phyloP scores from a whole-genome alignment of 164 flowering plant species.

The Annona cherimola region DNA sequence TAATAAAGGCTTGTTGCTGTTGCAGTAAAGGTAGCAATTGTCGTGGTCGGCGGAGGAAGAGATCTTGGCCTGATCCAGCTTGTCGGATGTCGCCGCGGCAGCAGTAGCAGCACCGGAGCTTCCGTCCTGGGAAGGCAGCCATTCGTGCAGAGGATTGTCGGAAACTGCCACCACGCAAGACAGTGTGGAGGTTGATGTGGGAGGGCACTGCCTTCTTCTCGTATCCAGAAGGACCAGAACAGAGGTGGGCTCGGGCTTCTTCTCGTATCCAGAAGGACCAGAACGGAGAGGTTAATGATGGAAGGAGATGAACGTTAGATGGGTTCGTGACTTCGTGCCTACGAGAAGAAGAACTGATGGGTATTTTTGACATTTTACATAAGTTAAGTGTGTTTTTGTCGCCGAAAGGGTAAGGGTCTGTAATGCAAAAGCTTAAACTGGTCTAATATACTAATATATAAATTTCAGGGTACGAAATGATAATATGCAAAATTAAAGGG shows the following conservation, averaged over 20 bases:
- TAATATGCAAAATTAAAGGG: too few species aligned
- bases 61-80: too few species aligned
- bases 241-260: conserved; percentile 75
- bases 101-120: conserved; percentile 11
- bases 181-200: conserved; percentile 71
- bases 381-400: too few species aligned
- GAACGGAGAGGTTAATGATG: too few species aligned
- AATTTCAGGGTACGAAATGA: too few species aligned
- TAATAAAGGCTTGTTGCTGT: conserved; percentile 15
- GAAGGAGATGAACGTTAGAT: too few species aligned
- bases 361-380: too few species aligned
- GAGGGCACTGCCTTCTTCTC: conserved; percentile 61
- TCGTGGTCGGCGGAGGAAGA: background rate
- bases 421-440: too few species aligned
- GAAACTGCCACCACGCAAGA: conserved; percentile 59
- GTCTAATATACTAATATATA: too few species aligned
- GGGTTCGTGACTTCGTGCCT: too few species aligned
- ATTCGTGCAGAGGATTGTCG: conserved; percentile 24
- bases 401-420: too few species aligned
- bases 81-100: conserved; percentile 1
- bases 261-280: conserved; percentile 45
- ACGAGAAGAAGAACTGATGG: too few species aligned
- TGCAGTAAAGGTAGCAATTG: conserved; percentile 4
- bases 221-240: conserved; percentile 45
- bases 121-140: conserved; percentile 24